Base-by-base conservation (phyloP, 768 basidiomycete genomes). In the Rhodotorula kratochvilovae region DNA sequence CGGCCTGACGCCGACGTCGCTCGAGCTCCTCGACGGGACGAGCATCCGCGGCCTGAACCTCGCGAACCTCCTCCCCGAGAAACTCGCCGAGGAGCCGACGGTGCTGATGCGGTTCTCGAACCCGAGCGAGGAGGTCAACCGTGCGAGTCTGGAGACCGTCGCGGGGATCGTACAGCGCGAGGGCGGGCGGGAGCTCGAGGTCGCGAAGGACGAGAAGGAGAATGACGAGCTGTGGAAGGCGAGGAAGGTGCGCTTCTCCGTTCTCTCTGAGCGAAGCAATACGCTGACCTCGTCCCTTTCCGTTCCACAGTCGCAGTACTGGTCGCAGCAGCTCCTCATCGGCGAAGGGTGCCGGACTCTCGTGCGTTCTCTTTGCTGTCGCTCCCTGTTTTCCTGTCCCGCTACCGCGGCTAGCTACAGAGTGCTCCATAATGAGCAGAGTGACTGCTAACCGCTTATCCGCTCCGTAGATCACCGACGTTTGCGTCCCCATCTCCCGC, bases 101-200 rank as follows among this genome's bases (percentile, higher is more conserved):
- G 84, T 96, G 17, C 92, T 96, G 82, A 91, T 97, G 84, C 94
- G 95, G 79, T 85, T 96, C 62, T 91, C 93, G 79, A 92, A 92
- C 5, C 86, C 90, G 45, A 81, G 84, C 0, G 80, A 83, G 19
- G 84, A 85, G 11, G 85, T 88, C 35, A 80, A 82, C 78, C 78
- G 85, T 7, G 84, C 85, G 53, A 84, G 90, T 0, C 85, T 89
- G 1, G 83, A 85, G 55, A 80, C 82, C n/a, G 85, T 91, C n/a
- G 82, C 86, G 73, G 77, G 80, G 15, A 86, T 95, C 36, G 86
- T 87, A 31, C 83, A 85, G 76, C 85, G 83, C 75, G 87, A 94
- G 73, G 87, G 87, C 4, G 87, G 90, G 60, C 83, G 80, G 31
- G 83, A 84, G 36, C 90, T 93, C 70, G 82, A 86, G 73, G 89